Evolutionary conservation across 306 rosid species (phyloP).

Genomic region (Albizia julibrissin): DNA sequence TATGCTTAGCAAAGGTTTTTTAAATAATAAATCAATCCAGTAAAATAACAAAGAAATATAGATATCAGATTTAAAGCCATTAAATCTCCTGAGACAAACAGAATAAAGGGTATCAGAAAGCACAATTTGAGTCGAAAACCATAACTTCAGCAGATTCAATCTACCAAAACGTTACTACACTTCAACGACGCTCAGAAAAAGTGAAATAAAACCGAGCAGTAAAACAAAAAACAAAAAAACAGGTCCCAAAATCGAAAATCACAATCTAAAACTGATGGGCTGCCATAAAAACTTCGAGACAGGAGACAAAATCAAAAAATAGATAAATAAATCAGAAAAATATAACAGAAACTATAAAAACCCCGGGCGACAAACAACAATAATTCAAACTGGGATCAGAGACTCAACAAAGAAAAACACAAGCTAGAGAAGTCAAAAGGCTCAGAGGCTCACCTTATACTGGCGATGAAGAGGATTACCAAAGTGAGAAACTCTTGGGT

Average conservation of each 20-base stretch:
- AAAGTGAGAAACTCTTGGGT: slow-evolving; percentile 16
- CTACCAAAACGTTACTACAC: slow-evolving; percentile 4
- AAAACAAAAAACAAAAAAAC: not conserved
- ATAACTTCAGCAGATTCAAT: not conserved
- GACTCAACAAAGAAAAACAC: not conserved
- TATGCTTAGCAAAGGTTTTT: not conserved
- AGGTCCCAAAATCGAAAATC: slow-evolving; percentile 11
- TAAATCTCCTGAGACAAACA: not conserved
- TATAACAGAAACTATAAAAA: not conserved
- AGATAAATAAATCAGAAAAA: not conserved
- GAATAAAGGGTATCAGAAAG: not conserved
- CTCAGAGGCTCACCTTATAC: slow-evolving; percentile 27
- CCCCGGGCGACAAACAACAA: not conserved
- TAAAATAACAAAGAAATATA: not conserved
- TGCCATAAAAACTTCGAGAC: not conserved
- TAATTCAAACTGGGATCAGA: slow-evolving; percentile 25
- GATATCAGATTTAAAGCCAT: not conserved
- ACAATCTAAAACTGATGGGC: not conserved
- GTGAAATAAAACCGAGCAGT: not conserved
- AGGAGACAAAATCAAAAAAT: not conserved
- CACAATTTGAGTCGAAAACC: not conserved
- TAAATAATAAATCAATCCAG: not conserved
- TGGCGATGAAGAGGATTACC: slow-evolving; percentile 11
- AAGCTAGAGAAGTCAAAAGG: not conserved
- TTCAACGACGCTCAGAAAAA: not conserved